Evolutionary conservation across 2,329 filamentous ascomycete species (phyloP), one percentile per base, ranked within the genome.

Genomic region (Iodosphaeria phyllophila): DNA sequence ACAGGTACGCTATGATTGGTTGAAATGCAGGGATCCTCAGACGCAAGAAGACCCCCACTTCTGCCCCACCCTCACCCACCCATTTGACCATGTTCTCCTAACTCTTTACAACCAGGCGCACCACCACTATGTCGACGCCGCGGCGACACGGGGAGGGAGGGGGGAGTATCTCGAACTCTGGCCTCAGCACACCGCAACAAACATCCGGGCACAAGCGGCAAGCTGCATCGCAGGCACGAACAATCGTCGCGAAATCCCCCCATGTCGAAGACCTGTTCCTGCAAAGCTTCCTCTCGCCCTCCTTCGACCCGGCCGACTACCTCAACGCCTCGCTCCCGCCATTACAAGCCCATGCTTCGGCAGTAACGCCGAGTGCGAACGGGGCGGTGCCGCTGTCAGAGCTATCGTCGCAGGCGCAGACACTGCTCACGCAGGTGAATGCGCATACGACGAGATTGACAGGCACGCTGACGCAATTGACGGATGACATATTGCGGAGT

Each of bases 401-500:
- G 31, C 54, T 92, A 25, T 83, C 82, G 2, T 61, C 72, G 0
- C 78, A 83, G 42, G 75, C 84, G 1, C 84, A 93, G 48, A 62
- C 72, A 4, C 61, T 91, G n/a, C 61, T 93, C 23, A 79, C 83
- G 2, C 78, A 86, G 41, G 68, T 95, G 40, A 91, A 79, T 42
- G 76, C 80, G 6, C 82, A 93, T 45, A 92, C 83, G 2, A 75
- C 80, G 11, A 68, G 83, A 22, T 57, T 93, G 6, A 82, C 83
- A 9, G 71, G 64, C 27, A 78, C 73, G 22, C 61, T 98, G 29
- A 92, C 83, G 16, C 74, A 86, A 41, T 58, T 95, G 30, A 93
- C 89, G 8, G 86, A 98, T 47, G 89, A 95, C 37, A 95, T 98
- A 33, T 52, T 98, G 32, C 69, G 89, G 29, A 84, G 80, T 40